These are phyloP conservation scores for Cladobotryum protrusum DNA, from an alignment of 2,329 filamentous ascomycete genomes.

Conservation along the genomic window DNA sequence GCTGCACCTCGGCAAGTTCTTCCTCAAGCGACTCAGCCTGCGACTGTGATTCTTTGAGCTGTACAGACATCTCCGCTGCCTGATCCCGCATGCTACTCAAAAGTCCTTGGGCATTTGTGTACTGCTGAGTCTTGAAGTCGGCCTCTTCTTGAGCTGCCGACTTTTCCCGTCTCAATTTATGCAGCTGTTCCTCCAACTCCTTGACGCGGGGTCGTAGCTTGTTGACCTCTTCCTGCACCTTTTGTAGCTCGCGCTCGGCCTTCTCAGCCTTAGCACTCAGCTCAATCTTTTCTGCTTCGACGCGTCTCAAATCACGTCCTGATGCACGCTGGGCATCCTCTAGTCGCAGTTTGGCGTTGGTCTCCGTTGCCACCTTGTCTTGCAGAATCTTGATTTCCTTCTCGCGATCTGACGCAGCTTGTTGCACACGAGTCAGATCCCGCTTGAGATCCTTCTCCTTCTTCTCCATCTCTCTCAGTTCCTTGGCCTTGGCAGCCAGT, in stretches of 20 bases:
- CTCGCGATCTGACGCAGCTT: conserved; percentile 67
- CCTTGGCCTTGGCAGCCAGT: conserved; percentile 49
- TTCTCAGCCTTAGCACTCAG: conserved; percentile 68
- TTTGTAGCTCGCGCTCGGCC: conserved; percentile 60
- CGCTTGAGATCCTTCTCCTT: conserved; percentile 74
- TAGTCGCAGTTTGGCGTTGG: conserved; percentile 60
- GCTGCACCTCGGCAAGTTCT: conserved; percentile 82
- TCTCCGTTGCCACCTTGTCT: conserved; percentile 72
- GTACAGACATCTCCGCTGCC: conserved; percentile 76
- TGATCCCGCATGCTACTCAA: conserved; percentile 93
- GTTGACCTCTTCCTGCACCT: conserved; percentile 65
- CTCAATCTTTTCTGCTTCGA: conserved; percentile 75
- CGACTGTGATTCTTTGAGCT: conserved; percentile 82
- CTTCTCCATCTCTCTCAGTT: conserved; percentile 71
- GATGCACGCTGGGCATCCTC: conserved; percentile 73
- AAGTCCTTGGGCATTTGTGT: conserved; percentile 75
- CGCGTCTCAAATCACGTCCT: conserved; percentile 69
- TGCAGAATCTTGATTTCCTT: conserved; percentile 70
- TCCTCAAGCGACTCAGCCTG: conserved; percentile 85
- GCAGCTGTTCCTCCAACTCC: conserved; percentile 68
- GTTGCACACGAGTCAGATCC: conserved; percentile 65
- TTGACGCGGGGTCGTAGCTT: conserved; percentile 55
- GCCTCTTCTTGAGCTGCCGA: conserved; percentile 68
- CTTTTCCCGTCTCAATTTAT: conserved; percentile 62
- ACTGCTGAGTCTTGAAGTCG: conserved; percentile 78